Evolutionary conservation across 164 flowering plant species (phyloP).

Genomic region (Macadamia integrifolia): DNA sequence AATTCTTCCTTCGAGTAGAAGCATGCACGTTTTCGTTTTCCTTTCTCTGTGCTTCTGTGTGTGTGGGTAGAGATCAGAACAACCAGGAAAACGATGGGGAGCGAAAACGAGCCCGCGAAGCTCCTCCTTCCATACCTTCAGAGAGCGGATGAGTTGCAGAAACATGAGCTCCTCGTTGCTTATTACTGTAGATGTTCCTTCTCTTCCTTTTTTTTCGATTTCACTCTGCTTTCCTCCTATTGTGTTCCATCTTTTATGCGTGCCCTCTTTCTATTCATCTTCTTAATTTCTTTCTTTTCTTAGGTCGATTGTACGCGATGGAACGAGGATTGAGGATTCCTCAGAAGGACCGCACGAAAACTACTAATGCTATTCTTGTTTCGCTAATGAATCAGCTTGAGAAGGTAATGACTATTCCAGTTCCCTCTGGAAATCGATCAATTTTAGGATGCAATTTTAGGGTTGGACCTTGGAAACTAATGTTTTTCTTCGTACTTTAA

Average conservation of each 20-base stretch:
- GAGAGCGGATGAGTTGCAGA: slow-evolving; percentile 93
- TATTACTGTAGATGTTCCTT: slow-evolving; percentile 60
- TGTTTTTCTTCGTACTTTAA: too few species aligned
- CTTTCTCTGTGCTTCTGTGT: too few species aligned
- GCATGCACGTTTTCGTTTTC: too few species aligned
- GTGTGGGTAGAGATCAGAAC: not conserved
- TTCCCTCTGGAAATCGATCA: not conserved
- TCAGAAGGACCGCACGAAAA: slow-evolving; percentile 67
- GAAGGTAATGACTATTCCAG: slow-evolving; percentile 36
- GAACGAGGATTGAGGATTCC: slow-evolving; percentile 87
- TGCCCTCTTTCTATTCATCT: not conserved
- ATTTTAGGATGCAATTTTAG: not conserved
- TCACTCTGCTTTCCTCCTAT: not conserved
- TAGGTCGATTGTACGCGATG: slow-evolving; percentile 97
- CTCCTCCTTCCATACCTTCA: slow-evolving; percentile 87
- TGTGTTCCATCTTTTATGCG: not conserved
- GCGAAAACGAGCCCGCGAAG: slow-evolving; percentile 83
- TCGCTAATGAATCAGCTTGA: slow-evolving; percentile 97
- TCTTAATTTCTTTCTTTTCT: not conserved
- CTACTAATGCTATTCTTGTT: slow-evolving; percentile 68
- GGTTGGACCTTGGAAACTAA: not conserved
- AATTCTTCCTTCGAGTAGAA: too few species aligned
- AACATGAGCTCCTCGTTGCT: slow-evolving; percentile 95
- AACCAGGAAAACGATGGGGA: slow-evolving; percentile 37
- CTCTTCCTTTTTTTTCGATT: not conserved